These are phyloP conservation scores for Talaromyces amestolkiae DNA, from an alignment of 2,329 filamentous ascomycete species.

Conservation along the genomic window DNA sequence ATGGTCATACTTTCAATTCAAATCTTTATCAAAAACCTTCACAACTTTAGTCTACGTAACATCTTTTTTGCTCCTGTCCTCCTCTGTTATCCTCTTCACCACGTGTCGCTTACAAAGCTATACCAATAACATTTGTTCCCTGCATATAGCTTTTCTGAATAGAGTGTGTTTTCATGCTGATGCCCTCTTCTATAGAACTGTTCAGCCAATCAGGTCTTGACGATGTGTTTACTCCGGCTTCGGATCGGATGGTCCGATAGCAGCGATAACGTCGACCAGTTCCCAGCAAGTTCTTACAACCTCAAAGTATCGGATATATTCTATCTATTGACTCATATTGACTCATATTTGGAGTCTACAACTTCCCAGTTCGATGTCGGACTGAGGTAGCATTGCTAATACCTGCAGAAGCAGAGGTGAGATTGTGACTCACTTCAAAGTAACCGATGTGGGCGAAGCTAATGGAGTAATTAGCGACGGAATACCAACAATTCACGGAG, in stretches of 20 bases:
- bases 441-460: neutral
- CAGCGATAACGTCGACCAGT: neutral
- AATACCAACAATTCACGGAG: neutral
- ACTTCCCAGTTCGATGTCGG: neutral
- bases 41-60: neutral
- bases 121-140: too few relatives aligned
- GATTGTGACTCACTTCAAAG: neutral
- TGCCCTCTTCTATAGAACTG: neutral
- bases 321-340: neutral
- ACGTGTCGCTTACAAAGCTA: too few relatives aligned
- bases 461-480: neutral
- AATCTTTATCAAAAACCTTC: neutral
- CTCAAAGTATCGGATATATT: neutral
- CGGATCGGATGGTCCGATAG: neutral
- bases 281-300: neutral
- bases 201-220: neutral
- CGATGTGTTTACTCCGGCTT: neutral
- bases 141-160: neutral
- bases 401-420: neutral
- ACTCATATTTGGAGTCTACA: neutral
- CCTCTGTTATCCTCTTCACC: too few relatives aligned
- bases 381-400: neutral
- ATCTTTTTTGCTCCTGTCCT: neutral
- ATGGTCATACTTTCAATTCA: neutral
- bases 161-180: neutral